A percentile compares a stretch with the other conserved stretches of the same genome.
These are phyloP conservation scores for Candida manassasensis DNA, from an alignment of 805 yeast genomes.

Conservation along the genomic window DNA sequence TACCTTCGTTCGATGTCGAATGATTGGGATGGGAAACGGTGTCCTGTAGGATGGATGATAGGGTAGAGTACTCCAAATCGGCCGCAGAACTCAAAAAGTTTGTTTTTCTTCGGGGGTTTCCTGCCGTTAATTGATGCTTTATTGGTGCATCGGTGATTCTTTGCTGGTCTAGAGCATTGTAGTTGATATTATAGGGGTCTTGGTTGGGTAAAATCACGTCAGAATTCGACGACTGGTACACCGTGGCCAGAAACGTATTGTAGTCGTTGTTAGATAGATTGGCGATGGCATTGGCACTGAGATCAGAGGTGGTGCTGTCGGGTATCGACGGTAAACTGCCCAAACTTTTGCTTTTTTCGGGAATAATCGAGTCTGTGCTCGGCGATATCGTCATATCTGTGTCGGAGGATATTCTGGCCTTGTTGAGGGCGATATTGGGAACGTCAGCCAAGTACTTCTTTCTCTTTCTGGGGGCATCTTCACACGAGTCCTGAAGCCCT, in stretches of 20 bases:
- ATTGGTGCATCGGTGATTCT: not conserved
- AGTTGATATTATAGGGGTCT: constrained; percentile 7
- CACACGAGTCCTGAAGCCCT: constrained; percentile 66
- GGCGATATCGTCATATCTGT: not conserved
- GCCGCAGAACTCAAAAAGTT: constrained; percentile 68
- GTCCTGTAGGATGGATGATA: constrained; percentile 60
- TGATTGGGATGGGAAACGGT: constrained; percentile 25
- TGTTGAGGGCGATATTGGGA: constrained; percentile 24
- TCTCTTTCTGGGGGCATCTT: constrained; percentile 84
- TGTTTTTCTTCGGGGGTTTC: constrained; percentile 22
- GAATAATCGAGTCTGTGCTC: not conserved
- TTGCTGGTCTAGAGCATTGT: not conserved
- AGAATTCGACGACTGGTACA: constrained; percentile 4
- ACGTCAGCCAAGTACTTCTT: constrained; percentile 75
- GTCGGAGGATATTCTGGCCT: not conserved
- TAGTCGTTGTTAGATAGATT: not conserved
- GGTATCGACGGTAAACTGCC: not conserved
- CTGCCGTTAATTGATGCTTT: not conserved
- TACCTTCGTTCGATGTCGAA: constrained; percentile 31
- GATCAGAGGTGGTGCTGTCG: constrained; percentile 2
- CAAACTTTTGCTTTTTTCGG: constrained; percentile 2
- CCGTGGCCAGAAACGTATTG: constrained; percentile 2
- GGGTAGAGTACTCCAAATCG: constrained; percentile 64
- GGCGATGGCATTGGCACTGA: constrained; percentile 1
- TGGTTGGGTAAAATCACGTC: constrained; percentile 3